phyloP scores from a whole-genome alignment of 805 yeast genomes.

The Candida hungchunana region DNA sequence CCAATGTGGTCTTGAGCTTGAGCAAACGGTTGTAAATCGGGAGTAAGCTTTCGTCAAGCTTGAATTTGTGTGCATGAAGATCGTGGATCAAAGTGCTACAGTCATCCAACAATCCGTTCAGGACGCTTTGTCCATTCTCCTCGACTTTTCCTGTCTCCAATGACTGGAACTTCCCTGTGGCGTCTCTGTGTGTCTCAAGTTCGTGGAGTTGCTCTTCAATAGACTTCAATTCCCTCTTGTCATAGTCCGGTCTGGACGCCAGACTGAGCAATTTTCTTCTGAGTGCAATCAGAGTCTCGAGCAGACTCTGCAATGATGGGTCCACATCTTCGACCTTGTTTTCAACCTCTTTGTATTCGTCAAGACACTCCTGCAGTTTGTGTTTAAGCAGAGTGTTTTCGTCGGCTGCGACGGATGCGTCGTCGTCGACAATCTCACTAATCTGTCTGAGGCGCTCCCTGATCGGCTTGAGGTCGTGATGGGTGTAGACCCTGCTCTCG shows the following conservation, averaged over 20 bases:
- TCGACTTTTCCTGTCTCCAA: conserved; percentile 31
- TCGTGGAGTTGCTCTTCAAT: conserved; percentile 36
- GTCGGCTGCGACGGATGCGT: conserved; percentile 35
- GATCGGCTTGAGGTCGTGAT: conserved; percentile 78
- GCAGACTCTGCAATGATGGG: conserved; percentile 43
- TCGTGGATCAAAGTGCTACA: conserved; percentile 74
- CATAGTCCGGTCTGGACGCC: conserved; percentile 36
- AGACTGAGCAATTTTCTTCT: conserved; percentile 58
- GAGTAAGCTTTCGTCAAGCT: conserved; percentile 47
- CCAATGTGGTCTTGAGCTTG: conserved; percentile 67
- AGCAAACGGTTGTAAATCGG: conserved; percentile 61
- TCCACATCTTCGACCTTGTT: conserved; percentile 50
- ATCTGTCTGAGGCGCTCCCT: conserved; percentile 70
- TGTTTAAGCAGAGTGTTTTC: conserved; percentile 58
- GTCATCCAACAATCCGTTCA: conserved; percentile 78
- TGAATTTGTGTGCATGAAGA: conserved; percentile 41
- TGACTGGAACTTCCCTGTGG: conserved; percentile 49
- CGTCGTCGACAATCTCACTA: conserved; percentile 45
- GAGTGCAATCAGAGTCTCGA: conserved; percentile 57
- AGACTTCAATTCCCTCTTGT: conserved; percentile 29
- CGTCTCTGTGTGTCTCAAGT: conserved; percentile 48
- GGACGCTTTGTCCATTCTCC: conserved; percentile 41
- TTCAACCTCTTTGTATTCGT: conserved; percentile 53
- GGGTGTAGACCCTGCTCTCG: conserved; percentile 79
- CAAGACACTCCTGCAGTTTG: conserved; percentile 61